These are phyloP conservation scores for Prunella vulgaris DNA, from an alignment of 257 asterid species.

Conservation along the genomic window DNA sequence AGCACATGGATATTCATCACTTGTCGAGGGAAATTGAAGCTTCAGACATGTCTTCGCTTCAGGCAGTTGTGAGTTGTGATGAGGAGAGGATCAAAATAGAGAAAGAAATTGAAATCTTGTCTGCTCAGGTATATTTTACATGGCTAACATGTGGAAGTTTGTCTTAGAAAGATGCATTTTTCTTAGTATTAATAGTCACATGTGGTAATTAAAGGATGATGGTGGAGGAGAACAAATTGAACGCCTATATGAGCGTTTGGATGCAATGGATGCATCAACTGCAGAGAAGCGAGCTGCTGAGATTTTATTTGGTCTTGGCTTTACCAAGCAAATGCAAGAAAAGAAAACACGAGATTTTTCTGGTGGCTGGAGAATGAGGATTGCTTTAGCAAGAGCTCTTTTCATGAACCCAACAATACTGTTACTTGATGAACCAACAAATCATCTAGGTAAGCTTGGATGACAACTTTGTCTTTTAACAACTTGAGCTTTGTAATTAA, in stretches of 20 bases:
- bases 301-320: slow-evolving; percentile 90
- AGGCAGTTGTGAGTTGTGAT: slow-evolving; percentile 94
- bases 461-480: background rate
- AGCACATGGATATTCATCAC: slow-evolving; percentile 95
- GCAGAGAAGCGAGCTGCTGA: slow-evolving; percentile 99
- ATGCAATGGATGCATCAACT: slow-evolving; percentile 82
- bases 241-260: slow-evolving; percentile 86
- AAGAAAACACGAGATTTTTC: slow-evolving; percentile 93
- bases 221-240: slow-evolving; percentile 96
- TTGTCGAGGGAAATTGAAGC: slow-evolving; percentile 92
- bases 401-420: slow-evolving; percentile 95
- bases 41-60: slow-evolving; percentile 89
- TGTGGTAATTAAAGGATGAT: slow-evolving; percentile 53
- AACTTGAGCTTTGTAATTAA: background rate
- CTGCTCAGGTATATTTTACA: slow-evolving; percentile 50
- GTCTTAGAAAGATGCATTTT: background rate
- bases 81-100: slow-evolving; percentile 86
- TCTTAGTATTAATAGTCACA: background rate
- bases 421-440: slow-evolving; percentile 95
- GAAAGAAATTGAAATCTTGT: slow-evolving; percentile 80
- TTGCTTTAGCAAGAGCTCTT: slow-evolving; percentile 93
- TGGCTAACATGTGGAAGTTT: background rate
- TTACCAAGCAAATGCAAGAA: slow-evolving; percentile 80
- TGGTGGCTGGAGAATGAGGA: slow-evolving; percentile 99
- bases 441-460: slow-evolving; percentile 75